A percentile compares a stretch with the other conserved stretches of the same genome.
phyloP scores from a whole-genome alignment of 495 filamentous ascomycete genomes.

The Penicillium odoratum region DNA sequence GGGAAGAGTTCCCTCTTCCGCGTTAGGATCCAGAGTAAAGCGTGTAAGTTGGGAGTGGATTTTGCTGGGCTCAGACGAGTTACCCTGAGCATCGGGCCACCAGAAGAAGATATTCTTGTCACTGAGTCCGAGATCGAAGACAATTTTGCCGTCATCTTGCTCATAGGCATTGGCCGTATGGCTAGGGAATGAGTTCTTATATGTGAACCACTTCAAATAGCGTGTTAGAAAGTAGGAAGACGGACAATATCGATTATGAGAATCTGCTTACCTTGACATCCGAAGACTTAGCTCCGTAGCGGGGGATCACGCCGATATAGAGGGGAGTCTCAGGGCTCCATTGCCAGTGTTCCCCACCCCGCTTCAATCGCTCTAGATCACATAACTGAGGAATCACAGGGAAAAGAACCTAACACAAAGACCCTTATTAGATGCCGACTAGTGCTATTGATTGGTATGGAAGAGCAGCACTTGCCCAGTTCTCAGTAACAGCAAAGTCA shows the following conservation, averaged over 20 bases:
- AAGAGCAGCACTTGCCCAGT: constrained; percentile 32
- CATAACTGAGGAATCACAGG: constrained; percentile 53
- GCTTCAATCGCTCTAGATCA: constrained; percentile 52
- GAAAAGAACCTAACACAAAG: constrained; percentile 36
- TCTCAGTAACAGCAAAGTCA: constrained; percentile 53
- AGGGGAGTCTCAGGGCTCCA: constrained; percentile 55
- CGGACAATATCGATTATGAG: background rate
- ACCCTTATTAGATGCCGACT: background rate
- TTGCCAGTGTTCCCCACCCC: constrained; percentile 55
- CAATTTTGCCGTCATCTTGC: constrained; percentile 45
- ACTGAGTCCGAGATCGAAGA: constrained; percentile 56
- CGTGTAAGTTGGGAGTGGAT: constrained; percentile 30
- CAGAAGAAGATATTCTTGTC: constrained; percentile 59
- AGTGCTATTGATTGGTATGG: too few relatives aligned
- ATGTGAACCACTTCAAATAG: constrained; percentile 17
- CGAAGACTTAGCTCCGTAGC: constrained; percentile 44
- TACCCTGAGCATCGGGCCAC: constrained; percentile 46
- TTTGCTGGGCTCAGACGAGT: constrained; percentile 22
- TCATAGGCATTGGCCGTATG: constrained; percentile 54
- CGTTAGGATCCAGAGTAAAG: constrained; percentile 16
- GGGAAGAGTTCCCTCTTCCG: constrained; percentile 18
- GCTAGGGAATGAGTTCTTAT: constrained; percentile 40
- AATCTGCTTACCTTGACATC: constrained; percentile 45
- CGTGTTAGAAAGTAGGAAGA: background rate
- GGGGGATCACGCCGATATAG: constrained; percentile 51